Base-by-base conservation (phyloP, 768 basidiomycete species). In the Infundibulicybe gibba region DNA sequence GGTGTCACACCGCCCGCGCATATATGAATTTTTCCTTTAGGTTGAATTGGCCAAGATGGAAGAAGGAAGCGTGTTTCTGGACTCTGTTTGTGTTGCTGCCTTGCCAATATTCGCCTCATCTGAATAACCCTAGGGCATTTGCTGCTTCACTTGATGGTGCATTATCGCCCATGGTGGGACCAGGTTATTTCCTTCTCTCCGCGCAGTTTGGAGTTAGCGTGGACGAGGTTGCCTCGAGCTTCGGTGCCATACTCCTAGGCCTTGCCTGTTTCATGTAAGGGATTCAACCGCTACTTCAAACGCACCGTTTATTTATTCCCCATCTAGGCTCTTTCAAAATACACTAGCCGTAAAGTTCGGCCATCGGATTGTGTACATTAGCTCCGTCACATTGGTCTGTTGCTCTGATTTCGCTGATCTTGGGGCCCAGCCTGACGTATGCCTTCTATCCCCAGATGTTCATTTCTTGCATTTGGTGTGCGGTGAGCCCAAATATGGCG, bases 1-100 rank as follows among this genome's bases (percentile, higher is more conserved):
- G 4, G 14, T 35, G 33, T 1, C 4, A n/a, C 2, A n/a, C 3
- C 9, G 12, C 1, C n/a, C 13, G 30, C 32, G 33, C 5, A 16
- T 32, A 14, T 35, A 12, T 38, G 6, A 13, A 19, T 14, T n/a
- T n/a, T 43, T 43, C 33, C 43, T 5, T 12, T 40, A 70, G 67
- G 11, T 45, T 73, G 25, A 74, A 74, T 47, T 74, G 72, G 72
- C 69, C 72, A 8, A 49, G 56, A 43, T 74, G 71, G 72, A 69
- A 67, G 57, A 74, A 74, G 44, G 72, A 74, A 47, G 66, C 68
- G 1, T 70, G 71, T 49, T 73, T 74, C 53, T 73, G 71, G 69
- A 68, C 71, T 10, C 51, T 73, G 71, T 70, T 45, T 38, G 63
- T 51, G 5, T 32, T 33, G 11, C 15, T 19, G 25, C 19, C 10